Conservation (phyloP, 768 basidiomycete genomes). For the Serendipita indica region DNA sequence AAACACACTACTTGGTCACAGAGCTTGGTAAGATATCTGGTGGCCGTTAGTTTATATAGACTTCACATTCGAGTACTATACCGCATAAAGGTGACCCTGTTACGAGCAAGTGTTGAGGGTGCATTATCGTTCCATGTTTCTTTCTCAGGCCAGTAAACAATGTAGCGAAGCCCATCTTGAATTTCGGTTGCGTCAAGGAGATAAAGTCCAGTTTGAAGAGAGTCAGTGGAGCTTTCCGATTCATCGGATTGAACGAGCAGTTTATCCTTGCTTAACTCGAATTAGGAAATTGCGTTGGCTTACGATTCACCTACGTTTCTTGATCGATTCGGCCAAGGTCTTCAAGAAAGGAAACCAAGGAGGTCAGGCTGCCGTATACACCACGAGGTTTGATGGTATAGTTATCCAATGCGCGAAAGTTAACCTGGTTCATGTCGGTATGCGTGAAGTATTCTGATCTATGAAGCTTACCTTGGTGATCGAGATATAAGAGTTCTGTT, state of each 20-base stretch:
- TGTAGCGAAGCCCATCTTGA: conserved; percentile 24
- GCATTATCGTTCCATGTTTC: conserved; percentile 42
- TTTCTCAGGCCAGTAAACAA: conserved; percentile 49
- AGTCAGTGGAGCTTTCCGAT: conserved; percentile 14
- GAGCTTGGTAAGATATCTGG: conserved; percentile 45
- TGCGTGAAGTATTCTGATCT: background rate
- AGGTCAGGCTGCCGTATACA: conserved; percentile 39
- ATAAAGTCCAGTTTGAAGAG: conserved; percentile 39
- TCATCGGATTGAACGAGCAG: conserved; percentile 16
- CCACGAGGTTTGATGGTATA: conserved; percentile 36
- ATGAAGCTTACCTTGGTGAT: conserved; percentile 28
- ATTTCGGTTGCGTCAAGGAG: conserved; percentile 20
- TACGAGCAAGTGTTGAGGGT: conserved; percentile 30
- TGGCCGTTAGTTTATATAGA: background rate
- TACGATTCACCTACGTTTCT: conserved; percentile 28
- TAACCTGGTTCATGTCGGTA: conserved; percentile 31
- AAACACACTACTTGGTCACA: conserved; percentile 40
- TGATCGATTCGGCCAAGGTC: conserved; percentile 27
- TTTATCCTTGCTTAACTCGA: conserved; percentile 14
- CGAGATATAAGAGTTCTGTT: conserved; percentile 37
- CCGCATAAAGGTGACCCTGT: conserved; percentile 51
- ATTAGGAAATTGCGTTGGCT: background rate
- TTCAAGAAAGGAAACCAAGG: conserved; percentile 34
- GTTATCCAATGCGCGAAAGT: conserved; percentile 39
- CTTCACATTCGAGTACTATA: conserved; percentile 14